These are phyloP conservation scores for Phaeosphaeriaceae sp. DNA, from an alignment of 2,329 filamentous ascomycete genomes.

Conservation along the genomic window DNA sequence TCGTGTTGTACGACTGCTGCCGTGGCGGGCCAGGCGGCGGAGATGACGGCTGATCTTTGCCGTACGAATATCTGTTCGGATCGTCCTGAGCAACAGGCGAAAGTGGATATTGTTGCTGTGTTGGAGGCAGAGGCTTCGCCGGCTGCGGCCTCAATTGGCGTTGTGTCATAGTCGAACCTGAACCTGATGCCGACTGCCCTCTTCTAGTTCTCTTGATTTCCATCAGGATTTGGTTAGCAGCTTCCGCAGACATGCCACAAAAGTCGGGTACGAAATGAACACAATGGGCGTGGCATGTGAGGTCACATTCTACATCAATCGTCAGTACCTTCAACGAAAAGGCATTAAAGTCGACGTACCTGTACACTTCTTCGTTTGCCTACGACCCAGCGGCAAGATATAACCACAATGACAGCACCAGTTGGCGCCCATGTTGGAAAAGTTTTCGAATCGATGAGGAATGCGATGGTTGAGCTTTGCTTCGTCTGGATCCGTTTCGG, in stretches of 20 bases:
- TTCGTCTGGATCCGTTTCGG: slow-evolving; percentile 96
- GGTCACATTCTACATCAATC: slow-evolving; percentile 75
- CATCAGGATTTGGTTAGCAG: slow-evolving; percentile 90
- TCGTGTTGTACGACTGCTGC: slow-evolving; percentile 50
- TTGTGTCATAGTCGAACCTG: slow-evolving; percentile 59
- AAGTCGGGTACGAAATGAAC: slow-evolving; percentile 97
- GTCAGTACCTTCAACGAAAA: slow-evolving; percentile 23
- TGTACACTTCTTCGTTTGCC: slow-evolving; percentile 90
- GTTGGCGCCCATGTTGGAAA: slow-evolving; percentile 96
- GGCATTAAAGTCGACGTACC: slow-evolving; percentile 60
- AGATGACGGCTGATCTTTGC: slow-evolving; percentile 50
- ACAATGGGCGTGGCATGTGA: slow-evolving; percentile 90
- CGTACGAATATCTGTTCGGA: slow-evolving; percentile 57
- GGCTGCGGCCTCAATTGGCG: slow-evolving; percentile 26
- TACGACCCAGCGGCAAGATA: slow-evolving; percentile 90
- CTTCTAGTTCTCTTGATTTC: slow-evolving; percentile 83
- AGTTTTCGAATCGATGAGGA: slow-evolving; percentile 95
- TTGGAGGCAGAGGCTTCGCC: slow-evolving; percentile 56
- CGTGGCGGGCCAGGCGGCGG: slow-evolving; percentile 48
- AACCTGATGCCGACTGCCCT: slow-evolving; percentile 62
- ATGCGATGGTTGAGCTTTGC: slow-evolving; percentile 99
- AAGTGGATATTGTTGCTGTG: slow-evolving; percentile 38
- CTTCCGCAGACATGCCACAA: slow-evolving; percentile 98
- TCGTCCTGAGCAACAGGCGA: slow-evolving; percentile 49
- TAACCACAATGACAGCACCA: slow-evolving; percentile 99